Evolutionary conservation across 345 rosid genomes (phyloP).

Genomic region (Populus nigra): DNA sequence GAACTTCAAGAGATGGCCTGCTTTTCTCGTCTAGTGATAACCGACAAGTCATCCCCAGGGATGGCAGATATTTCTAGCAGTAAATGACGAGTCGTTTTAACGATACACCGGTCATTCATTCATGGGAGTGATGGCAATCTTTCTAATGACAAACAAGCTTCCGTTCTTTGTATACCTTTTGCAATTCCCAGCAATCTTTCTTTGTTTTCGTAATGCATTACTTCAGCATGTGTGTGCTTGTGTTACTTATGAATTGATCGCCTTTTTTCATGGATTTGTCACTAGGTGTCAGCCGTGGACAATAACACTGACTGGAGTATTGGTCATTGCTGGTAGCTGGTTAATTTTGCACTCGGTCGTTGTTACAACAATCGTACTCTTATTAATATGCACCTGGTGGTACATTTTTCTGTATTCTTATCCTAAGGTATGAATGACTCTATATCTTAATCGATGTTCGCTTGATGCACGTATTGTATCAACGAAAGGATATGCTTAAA

Average conservation of each 20-base stretch:
- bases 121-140: too few relatives aligned
- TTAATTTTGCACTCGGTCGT: constrained; percentile 50
- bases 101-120: too few relatives aligned
- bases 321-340: constrained; percentile 68
- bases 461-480: neutral
- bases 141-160: too few relatives aligned
- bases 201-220: neutral
- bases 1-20: neutral
- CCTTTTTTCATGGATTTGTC: neutral
- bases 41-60: too few relatives aligned
- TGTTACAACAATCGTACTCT: constrained; percentile 43
- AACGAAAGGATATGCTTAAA: neutral
- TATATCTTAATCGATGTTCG: neutral
- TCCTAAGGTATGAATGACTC: constrained; percentile 58
- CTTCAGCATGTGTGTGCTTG: constrained; percentile 1
- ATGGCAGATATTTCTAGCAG: too few relatives aligned
- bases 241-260: constrained; percentile 3
- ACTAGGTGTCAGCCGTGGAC: constrained; percentile 99
- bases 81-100: neutral
- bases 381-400: constrained; percentile 71
- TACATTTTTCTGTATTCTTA: constrained; percentile 79
- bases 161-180: too few relatives aligned
- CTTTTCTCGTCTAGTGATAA: too few relatives aligned
- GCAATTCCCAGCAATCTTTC: too few relatives aligned
- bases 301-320: constrained; percentile 61